phyloP scores from a whole-genome alignment of 805 yeast genomes.

The Metschnikowia lochheadii region DNA sequence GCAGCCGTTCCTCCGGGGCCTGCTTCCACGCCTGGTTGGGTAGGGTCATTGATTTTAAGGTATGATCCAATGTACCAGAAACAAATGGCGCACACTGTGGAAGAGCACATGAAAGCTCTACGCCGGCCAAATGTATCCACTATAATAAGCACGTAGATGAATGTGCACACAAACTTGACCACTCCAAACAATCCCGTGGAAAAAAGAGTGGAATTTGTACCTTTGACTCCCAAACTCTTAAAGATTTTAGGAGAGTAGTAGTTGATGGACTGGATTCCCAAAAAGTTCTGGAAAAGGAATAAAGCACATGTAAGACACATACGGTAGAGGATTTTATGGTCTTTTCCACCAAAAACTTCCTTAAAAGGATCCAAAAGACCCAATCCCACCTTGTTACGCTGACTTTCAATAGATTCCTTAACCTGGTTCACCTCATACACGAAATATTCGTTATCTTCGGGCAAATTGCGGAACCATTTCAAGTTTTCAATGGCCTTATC shows the following conservation, averaged over 20 bases:
- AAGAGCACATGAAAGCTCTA: conserved; percentile 33
- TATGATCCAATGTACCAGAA: conserved; percentile 41
- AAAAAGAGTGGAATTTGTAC: conserved; percentile 34
- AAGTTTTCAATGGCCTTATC: conserved; percentile 33
- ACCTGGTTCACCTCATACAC: conserved; percentile 35
- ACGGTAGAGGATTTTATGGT: conserved; percentile 25
- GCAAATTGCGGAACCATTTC: conserved; percentile 33
- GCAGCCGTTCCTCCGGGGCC: conserved; percentile 40
- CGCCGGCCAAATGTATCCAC: conserved; percentile 36
- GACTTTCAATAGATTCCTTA: conserved; percentile 29
- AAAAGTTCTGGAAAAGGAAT: conserved; percentile 36
- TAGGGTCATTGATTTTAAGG: conserved; percentile 32
- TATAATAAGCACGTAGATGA: conserved; percentile 30
- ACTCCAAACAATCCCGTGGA: conserved; percentile 40
- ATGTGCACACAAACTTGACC: conserved; percentile 33
- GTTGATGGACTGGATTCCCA: conserved; percentile 39
- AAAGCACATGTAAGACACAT: conserved; percentile 30
- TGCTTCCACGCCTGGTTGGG: conserved; percentile 26
- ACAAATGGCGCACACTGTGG: conserved; percentile 31
- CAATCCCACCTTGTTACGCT: conserved; percentile 26
- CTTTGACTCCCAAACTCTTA: conserved; percentile 33
- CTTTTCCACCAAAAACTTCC: conserved; percentile 26
- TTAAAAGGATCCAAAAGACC: conserved; percentile 33
- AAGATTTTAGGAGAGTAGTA: conserved; percentile 37
- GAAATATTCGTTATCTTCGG: conserved; percentile 32